Evolutionary conservation across 768 basidiomycete species (phyloP).

Genomic region (Mycena rebaudengoi): DNA sequence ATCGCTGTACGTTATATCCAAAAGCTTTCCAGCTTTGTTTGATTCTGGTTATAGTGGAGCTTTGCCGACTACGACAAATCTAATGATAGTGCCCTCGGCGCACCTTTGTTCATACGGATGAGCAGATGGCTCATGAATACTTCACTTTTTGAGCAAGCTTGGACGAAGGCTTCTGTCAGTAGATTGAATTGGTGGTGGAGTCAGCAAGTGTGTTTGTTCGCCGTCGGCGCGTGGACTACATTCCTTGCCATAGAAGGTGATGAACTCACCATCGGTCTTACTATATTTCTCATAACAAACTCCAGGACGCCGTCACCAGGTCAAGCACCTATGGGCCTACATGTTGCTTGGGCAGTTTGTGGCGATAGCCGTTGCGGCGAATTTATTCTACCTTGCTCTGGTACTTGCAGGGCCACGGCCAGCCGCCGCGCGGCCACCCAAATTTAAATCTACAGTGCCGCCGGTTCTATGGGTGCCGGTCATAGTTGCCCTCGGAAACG

Average conservation of each 20-base stretch:
- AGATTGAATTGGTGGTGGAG: conserved; percentile 75
- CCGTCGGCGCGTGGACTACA: conserved; percentile 63
- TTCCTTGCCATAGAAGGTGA: conserved; percentile 62
- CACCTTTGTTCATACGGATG: conserved; percentile 41
- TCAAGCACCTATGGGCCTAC: conserved; percentile 69
- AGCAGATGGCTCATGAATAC: conserved; percentile 64
- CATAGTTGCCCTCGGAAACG: conserved; percentile 52
- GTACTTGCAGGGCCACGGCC: conserved; percentile 42
- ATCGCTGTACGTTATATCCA: conserved; percentile 42
- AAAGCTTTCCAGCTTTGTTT: not conserved
- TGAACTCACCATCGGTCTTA: conserved; percentile 7
- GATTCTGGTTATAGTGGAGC: conserved; percentile 55
- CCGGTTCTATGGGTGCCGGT: conserved; percentile 51
- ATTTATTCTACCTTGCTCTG: conserved; percentile 67
- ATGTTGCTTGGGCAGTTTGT: conserved; percentile 80
- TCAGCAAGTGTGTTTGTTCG: conserved; percentile 69
- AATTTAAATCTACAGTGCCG: conserved; percentile 22
- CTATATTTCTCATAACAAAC: not conserved
- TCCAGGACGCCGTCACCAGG: conserved; percentile 45
- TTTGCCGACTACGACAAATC: conserved; percentile 53
- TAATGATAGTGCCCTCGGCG: not conserved
- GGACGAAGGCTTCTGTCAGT: conserved; percentile 52
- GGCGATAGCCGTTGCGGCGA: conserved; percentile 71
- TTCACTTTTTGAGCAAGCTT: conserved; percentile 68
- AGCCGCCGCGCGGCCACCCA: not conserved